These are phyloP conservation scores for Candida xyloterini DNA, from an alignment of 805 yeast genomes.

Conservation along the genomic window DNA sequence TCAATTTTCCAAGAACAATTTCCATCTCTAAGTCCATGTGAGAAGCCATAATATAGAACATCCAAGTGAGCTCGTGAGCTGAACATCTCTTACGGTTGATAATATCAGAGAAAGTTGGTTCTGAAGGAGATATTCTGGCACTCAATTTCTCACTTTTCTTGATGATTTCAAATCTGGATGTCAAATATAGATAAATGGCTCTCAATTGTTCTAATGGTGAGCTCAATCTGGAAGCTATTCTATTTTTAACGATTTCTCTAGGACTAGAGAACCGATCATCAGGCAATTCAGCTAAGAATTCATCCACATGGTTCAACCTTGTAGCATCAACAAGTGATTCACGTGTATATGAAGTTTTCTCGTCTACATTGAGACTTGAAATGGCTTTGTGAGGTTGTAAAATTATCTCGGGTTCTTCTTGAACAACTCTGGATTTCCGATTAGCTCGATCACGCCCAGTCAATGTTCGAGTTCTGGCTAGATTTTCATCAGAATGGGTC, in stretches of 20 bases:
- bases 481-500: conserved; percentile 33
- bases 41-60: conserved; percentile 70
- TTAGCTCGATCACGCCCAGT: conserved; percentile 64
- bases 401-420: conserved; percentile 58
- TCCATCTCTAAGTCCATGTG: conserved; percentile 71
- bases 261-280: conserved; percentile 44
- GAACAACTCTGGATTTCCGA: conserved; percentile 62
- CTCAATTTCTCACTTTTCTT: conserved; percentile 36
- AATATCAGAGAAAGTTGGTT: conserved; percentile 25
- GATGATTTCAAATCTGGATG: conserved; percentile 53
- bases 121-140: conserved; percentile 29
- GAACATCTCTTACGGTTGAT: conserved; percentile 29
- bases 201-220: conserved; percentile 59
- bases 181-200: conserved; percentile 60
- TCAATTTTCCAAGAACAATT: conserved; percentile 77
- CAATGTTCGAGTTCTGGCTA: conserved; percentile 71
- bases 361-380: conserved; percentile 47
- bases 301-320: conserved; percentile 41
- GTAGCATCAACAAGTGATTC: conserved; percentile 20
- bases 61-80: conserved; percentile 66
- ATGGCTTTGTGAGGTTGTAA: conserved; percentile 57
- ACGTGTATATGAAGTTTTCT: conserved; percentile 20
- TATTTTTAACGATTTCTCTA: conserved; percentile 51
- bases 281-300: conserved; percentile 36
- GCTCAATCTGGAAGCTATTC: conserved; percentile 50